Evolutionary conservation across 306 rosid species (phyloP).

Genomic region (Gleditsia sinensis): DNA sequence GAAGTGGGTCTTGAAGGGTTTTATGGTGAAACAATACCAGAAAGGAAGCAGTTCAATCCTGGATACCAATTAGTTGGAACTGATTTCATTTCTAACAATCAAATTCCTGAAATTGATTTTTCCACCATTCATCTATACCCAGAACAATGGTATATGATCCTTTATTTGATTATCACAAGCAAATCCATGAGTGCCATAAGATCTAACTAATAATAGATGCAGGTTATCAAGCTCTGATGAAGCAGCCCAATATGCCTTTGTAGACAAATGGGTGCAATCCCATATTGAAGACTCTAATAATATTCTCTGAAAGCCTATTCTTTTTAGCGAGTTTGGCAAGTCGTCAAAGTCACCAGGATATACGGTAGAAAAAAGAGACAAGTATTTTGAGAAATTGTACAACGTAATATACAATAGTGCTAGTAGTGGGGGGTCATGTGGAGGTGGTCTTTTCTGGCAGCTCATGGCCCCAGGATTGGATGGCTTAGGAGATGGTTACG

Average conservation of each 20-base stretch:
- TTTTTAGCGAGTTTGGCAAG: constrained; percentile 43
- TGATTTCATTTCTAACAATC: constrained; percentile 55
- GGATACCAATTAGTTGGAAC: constrained; percentile 42
- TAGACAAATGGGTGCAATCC: constrained; percentile 33
- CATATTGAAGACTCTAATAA: constrained; percentile 33
- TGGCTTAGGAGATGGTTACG: constrained; percentile 28
- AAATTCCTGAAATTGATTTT: constrained; percentile 41
- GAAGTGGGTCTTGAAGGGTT: constrained; percentile 54
- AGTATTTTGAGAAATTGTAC: constrained; percentile 27
- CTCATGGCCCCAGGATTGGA: constrained; percentile 35
- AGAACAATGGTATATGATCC: constrained; percentile 36
- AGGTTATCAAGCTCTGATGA: constrained; percentile 25
- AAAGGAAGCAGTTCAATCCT: constrained; percentile 38
- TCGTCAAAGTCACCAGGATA: constrained; percentile 35
- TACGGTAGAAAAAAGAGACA: constrained; percentile 27
- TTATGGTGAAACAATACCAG: constrained; percentile 39
- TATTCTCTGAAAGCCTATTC: constrained; percentile 32
- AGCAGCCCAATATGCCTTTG: constrained; percentile 34
- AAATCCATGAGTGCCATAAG: not conserved
- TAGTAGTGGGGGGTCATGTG: constrained; percentile 6
- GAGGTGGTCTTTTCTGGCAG: constrained; percentile 47
- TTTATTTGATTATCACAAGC: not conserved
- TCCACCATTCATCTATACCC: constrained; percentile 51
- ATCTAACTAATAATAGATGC: not conserved
- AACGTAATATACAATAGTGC: constrained; percentile 16